Evolutionary conservation across 768 basidiomycete species (phyloP), one percentile per base, ranked within the genome.

Genomic region (Rhodotorula diobovata): DNA sequence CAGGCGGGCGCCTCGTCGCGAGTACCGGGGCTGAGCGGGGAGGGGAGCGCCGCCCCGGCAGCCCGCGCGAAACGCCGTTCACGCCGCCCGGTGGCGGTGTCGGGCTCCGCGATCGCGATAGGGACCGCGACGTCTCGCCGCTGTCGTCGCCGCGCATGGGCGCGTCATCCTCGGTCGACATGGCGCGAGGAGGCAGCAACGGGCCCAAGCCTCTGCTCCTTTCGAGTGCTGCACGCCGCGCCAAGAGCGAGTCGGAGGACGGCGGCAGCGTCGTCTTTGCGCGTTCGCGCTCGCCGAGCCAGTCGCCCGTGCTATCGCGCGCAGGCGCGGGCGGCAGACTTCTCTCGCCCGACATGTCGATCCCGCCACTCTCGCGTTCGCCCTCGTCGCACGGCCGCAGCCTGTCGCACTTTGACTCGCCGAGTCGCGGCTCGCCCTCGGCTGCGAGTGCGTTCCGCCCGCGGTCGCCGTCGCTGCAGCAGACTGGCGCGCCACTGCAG

Each of bases 201-300:
- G 73, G 70, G 1, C 73, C 73, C 12, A 68, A 66, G 32, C 73
- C 73, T 0, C 61, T 75, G 1, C 57, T 75, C 8, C 60, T 75
- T 7, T 68, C 67, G 45, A 43, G 54, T 0, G 54, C 70, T 2
- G 73, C 70, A 2, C 32, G 73, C 0, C 34, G 67, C 18, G 73
- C 73, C 0, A 50, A 58, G 21, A 63, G 43, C 45, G 37, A 35
- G 7, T 72, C 71, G n/a, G 63, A 63, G 39, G 73, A 64, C 45
- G 20, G 8, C 8, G 15, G 25, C 62, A 53, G 61, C 11, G 37
- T 34, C 28, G 14, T 30, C 2, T 61, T n/a, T 12, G 20, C 15
- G 4, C 58, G 63, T 7, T 66, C 15, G 1, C 58, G 63, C 6
- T 66, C 68, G 1, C 69, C 69, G 6, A 66, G 66, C 14, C 12